phyloP scores from a whole-genome alignment of 163 green algal genomes.

The Coccomyxa subellipsoidea region DNA sequence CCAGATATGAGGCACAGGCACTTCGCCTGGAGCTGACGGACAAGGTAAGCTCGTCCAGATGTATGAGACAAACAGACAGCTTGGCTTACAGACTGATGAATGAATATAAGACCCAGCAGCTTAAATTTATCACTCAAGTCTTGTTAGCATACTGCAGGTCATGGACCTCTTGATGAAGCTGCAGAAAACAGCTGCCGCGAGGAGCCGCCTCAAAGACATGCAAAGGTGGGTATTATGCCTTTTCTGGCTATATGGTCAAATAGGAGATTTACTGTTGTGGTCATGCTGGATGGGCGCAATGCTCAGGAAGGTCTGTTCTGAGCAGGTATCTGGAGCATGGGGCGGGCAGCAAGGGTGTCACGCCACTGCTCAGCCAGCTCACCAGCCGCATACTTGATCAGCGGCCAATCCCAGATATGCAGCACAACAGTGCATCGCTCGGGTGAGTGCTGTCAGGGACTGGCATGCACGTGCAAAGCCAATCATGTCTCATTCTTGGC shows the following conservation, averaged over 20 bases:
- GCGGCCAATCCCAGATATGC: neutral
- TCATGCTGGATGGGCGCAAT: too few species aligned
- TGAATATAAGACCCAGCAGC: too few species aligned
- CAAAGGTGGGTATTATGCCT: neutral
- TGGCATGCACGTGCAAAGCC: too few species aligned
- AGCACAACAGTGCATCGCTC: neutral
- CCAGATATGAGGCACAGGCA: neutral
- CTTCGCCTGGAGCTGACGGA: neutral
- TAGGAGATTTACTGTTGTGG: too few species aligned
- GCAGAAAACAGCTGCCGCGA: neutral
- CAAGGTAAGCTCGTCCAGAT: neutral
- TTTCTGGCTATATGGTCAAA: too few species aligned
- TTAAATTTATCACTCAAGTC: too few species aligned
- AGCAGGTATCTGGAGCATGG: conserved; percentile 12
- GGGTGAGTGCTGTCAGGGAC: neutral
- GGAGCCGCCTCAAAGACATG: neutral
- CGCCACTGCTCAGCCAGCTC: conserved; percentile 18
- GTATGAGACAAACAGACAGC: too few species aligned
- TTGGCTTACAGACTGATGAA: too few species aligned
- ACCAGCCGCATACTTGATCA: neutral
- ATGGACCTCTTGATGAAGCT: neutral
- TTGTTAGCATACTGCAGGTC: neutral
- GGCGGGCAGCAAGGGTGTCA: conserved; percentile 13
- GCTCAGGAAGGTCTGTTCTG: neutral
- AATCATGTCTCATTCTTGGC: too few species aligned